Conservation (phyloP, 352 stramenopile genomes). For the Globisporangium takayamanum region DNA sequence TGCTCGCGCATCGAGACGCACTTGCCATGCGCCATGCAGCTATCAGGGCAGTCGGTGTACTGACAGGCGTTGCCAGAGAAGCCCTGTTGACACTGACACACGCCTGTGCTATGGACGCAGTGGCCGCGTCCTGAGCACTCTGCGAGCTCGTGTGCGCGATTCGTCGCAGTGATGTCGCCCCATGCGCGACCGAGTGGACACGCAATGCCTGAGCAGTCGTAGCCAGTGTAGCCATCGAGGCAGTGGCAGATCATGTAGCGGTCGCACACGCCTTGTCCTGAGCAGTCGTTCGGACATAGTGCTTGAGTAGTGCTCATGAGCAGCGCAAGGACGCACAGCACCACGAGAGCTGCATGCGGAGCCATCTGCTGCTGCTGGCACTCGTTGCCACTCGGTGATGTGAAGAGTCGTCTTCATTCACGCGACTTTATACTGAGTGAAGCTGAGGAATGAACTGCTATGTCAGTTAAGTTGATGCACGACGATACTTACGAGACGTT, state of each 20-base stretch:
- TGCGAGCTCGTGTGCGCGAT: slow-evolving; percentile 37
- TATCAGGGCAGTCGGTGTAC: slow-evolving; percentile 40
- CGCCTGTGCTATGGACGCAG: slow-evolving; percentile 58
- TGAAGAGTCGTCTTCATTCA: background rate
- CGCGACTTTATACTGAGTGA: no score
- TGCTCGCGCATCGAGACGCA: slow-evolving; percentile 67
- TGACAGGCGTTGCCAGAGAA: slow-evolving; percentile 75
- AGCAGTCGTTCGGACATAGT: slow-evolving; percentile 57
- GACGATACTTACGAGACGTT: no score
- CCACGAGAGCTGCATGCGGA: background rate
- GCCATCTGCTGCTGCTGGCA: no score
- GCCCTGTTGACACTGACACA: slow-evolving; percentile 76
- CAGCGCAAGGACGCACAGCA: background rate
- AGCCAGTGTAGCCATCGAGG: slow-evolving; percentile 42
- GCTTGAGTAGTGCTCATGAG: slow-evolving; percentile 6
- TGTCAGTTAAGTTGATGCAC: no score
- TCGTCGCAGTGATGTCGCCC: slow-evolving; percentile 34
- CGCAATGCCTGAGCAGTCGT: slow-evolving; percentile 51
- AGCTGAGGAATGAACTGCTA: no score
- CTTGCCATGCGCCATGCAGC: slow-evolving; percentile 41
- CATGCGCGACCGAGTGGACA: slow-evolving; percentile 49
- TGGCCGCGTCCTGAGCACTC: slow-evolving; percentile 64
- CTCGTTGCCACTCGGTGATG: background rate
- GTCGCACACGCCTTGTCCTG: slow-evolving; percentile 48
- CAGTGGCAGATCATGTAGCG: slow-evolving; percentile 52